phyloP scores from a whole-genome alignment of 2,329 filamentous ascomycete genomes.

The Clonostachys sp. region DNA sequence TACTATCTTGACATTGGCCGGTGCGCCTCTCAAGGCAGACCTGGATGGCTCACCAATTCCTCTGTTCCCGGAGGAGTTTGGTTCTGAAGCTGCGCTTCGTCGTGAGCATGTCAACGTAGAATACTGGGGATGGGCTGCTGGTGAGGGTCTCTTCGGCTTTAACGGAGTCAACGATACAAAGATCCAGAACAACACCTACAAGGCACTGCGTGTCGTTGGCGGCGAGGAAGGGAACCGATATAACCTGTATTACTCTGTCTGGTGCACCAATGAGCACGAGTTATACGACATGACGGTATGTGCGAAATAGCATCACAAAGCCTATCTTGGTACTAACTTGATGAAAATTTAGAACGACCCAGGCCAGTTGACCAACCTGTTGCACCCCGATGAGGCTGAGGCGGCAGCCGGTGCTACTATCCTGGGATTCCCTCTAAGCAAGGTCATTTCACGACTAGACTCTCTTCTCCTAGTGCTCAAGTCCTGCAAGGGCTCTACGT shows the following conservation, averaged over 20 bases:
- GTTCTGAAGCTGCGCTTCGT: slow-evolving; percentile 6
- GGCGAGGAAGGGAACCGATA: slow-evolving; percentile 27
- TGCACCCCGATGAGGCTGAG: not conserved
- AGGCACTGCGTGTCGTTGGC: slow-evolving; percentile 37
- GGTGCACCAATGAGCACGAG: slow-evolving; percentile 63
- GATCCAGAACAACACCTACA: slow-evolving; percentile 44
- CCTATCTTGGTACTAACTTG: too few relatives aligned
- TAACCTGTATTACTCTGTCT: slow-evolving; percentile 58
- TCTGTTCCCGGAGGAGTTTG: slow-evolving; percentile 14
- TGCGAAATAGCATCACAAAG: too few relatives aligned
- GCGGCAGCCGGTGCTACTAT: too few relatives aligned
- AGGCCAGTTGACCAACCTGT: not conserved
- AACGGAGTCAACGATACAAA: not conserved
- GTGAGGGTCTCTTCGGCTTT: slow-evolving; percentile 13
- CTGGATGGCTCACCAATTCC: slow-evolving; percentile 18
- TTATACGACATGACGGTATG: slow-evolving; percentile 50
- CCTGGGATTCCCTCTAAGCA: too few relatives aligned
- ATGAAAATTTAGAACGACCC: not conserved
- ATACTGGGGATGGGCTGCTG: slow-evolving; percentile 36
- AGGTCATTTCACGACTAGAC: slow-evolving; percentile 36
- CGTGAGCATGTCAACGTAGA: slow-evolving; percentile 46
- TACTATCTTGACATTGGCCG: slow-evolving; percentile 39
- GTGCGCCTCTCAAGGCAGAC: slow-evolving; percentile 10
- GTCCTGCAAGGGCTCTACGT: slow-evolving; percentile 48
- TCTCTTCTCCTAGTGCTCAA: slow-evolving; percentile 55